These are phyloP conservation scores for Fusarium virguliforme DNA, from an alignment of 2,329 filamentous ascomycete species.

Conservation along the genomic window DNA sequence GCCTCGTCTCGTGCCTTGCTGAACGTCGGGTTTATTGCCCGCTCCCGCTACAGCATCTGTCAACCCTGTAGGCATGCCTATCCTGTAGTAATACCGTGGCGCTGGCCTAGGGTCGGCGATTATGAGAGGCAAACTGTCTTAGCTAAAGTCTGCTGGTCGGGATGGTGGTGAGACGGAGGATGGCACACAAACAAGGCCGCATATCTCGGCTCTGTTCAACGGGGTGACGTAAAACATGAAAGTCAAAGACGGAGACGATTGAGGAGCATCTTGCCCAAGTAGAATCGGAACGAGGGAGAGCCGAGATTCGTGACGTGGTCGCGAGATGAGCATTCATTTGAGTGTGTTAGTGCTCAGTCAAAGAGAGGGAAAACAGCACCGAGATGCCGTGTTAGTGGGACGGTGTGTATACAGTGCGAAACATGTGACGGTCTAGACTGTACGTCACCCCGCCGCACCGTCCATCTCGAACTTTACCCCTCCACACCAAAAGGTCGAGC, in stretches of 20 bases:
- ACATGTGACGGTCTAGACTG: slow-evolving; percentile 36
- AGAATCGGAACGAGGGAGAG: slow-evolving; percentile 9
- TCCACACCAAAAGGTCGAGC: slow-evolving; percentile 45
- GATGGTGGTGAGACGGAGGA: slow-evolving; percentile 12
- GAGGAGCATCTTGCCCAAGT: background rate
- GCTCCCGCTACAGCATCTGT: slow-evolving; percentile 30
- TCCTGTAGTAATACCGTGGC: slow-evolving; percentile 24
- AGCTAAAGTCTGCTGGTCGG: slow-evolving; percentile 13
- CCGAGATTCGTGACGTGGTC: slow-evolving; percentile 33
- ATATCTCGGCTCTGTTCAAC: slow-evolving; percentile 11
- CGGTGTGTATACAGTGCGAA: slow-evolving; percentile 38
- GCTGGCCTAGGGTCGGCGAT: slow-evolving; percentile 41
- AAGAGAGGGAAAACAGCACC: background rate
- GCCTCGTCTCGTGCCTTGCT: slow-evolving; percentile 28
- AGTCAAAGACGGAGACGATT: slow-evolving; percentile 4
- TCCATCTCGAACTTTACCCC: slow-evolving; percentile 44
- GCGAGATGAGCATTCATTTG: slow-evolving; percentile 19
- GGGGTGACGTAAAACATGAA: slow-evolving; percentile 14
- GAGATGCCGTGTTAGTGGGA: slow-evolving; percentile 4
- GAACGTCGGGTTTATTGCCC: slow-evolving; percentile 17
- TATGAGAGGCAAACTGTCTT: slow-evolving; percentile 24
- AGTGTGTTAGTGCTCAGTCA: slow-evolving; percentile 31
- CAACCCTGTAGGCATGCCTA: slow-evolving; percentile 29
- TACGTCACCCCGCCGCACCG: slow-evolving; percentile 31
- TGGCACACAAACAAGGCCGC: background rate